Percentiles rank a stretch among this genome's conserved stretches.
Conservation (phyloP, 2,329 filamentous ascomycete genomes). For the Fusarium robinianum region DNA sequence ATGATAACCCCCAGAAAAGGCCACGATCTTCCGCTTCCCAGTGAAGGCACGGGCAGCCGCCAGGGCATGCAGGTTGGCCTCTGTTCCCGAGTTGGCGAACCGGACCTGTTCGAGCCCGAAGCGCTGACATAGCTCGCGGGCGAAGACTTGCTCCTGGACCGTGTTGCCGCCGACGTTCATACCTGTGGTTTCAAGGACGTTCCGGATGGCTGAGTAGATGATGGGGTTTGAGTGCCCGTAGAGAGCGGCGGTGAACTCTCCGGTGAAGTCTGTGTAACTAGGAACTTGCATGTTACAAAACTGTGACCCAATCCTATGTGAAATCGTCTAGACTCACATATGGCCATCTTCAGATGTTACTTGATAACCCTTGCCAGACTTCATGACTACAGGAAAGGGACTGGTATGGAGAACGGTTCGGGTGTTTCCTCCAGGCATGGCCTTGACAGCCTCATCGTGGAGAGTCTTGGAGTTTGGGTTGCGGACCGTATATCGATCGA, state of each 20-base stretch:
- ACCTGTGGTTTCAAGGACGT: constrained; percentile 51
- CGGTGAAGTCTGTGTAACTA: constrained; percentile 63
- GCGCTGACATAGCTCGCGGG: constrained; percentile 55
- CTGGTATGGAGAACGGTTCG: constrained; percentile 49
- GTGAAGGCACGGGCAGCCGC: constrained; percentile 55
- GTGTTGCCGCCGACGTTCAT: constrained; percentile 60
- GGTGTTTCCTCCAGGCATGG: constrained; percentile 53
- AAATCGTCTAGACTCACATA: constrained; percentile 28
- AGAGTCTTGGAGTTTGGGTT: constrained; percentile 47
- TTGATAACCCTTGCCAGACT: constrained; percentile 42
- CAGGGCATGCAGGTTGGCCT: constrained; percentile 65
- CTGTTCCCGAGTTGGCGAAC: constrained; percentile 69
- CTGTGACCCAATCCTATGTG: too few relatives aligned
- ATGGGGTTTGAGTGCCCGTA: constrained; percentile 66
- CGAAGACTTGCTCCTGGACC: constrained; percentile 55
- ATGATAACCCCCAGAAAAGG: constrained; percentile 52
- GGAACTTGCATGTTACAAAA: not conserved
- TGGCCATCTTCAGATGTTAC: constrained; percentile 49
- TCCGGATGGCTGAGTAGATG: constrained; percentile 54
- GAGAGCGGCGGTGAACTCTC: constrained; percentile 67
- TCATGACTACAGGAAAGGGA: constrained; percentile 51
- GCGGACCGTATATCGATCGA: constrained; percentile 40
- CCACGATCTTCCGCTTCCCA: constrained; percentile 52
- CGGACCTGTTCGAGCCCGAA: constrained; percentile 61
- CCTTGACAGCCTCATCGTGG: constrained; percentile 44